Evolutionary conservation across 345 rosid genomes (phyloP).

Genomic region (Trapa incisa): DNA sequence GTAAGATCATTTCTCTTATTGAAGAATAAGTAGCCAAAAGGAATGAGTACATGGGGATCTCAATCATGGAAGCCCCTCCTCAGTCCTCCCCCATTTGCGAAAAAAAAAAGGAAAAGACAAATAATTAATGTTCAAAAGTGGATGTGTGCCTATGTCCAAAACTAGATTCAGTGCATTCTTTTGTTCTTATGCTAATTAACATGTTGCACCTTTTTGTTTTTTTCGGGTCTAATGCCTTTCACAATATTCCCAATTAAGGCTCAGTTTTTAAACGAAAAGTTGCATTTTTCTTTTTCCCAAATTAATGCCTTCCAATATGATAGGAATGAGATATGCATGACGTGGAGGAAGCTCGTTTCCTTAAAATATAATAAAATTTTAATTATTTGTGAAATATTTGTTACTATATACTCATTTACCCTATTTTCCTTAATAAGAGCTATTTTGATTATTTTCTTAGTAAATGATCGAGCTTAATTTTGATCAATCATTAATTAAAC

Average conservation of each 20-base stretch:
- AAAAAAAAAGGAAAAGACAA: background rate
- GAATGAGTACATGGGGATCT: background rate
- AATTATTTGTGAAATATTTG: too few relatives aligned
- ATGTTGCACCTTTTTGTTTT: conserved; percentile 5
- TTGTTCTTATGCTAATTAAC: conserved; percentile 22
- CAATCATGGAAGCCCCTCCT: background rate
- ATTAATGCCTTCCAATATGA: background rate
- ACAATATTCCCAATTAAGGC: background rate
- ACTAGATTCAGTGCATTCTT: conserved; percentile 23
- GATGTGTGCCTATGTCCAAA: conserved; percentile 18
- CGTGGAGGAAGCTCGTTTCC: conserved; percentile 34
- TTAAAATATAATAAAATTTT: background rate
- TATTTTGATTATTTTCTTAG: too few relatives aligned
- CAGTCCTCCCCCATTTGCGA: background rate
- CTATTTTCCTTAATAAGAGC: too few relatives aligned
- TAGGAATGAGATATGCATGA: conserved; percentile 25
- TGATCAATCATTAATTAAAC: too few relatives aligned
- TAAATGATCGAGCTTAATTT: too few relatives aligned
- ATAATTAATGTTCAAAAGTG: conserved; percentile 10
- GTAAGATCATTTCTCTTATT: too few relatives aligned
- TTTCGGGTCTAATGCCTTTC: background rate
- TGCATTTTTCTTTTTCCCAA: background rate
- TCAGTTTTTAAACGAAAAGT: background rate
- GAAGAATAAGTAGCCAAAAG: too few relatives aligned
- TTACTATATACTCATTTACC: too few relatives aligned